Evolutionary conservation across 352 stramenopile species (phyloP).

Genomic region (Peronospora destructor): DNA sequence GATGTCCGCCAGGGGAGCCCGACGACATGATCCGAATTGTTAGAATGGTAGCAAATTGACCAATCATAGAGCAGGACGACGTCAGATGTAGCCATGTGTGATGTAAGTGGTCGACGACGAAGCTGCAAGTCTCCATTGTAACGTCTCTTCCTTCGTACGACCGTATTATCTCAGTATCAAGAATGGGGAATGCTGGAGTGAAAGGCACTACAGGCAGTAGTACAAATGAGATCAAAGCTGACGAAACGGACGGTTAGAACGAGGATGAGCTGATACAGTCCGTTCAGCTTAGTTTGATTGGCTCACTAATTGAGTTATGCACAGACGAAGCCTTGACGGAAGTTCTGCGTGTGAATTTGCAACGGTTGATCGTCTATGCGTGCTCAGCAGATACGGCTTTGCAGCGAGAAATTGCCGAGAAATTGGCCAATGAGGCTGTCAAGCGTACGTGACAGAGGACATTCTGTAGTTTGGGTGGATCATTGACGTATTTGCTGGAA

Average conservation of each 20-base stretch:
- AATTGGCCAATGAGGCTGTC: slow-evolving; percentile 92
- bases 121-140: neutral
- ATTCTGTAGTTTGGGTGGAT: too few relatives aligned
- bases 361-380: slow-evolving; percentile 89
- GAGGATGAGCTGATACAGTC: too few relatives aligned
- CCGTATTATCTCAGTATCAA: too few relatives aligned
- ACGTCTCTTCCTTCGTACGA: slow-evolving; percentile 1
- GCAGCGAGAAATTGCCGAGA: slow-evolving; percentile 90
- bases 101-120: too few relatives aligned
- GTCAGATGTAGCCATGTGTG: too few relatives aligned
- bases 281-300: neutral
- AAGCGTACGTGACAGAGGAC: slow-evolving; percentile 56
- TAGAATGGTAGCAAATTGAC: too few relatives aligned
- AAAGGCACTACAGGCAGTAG: slow-evolving; percentile 56
- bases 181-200: slow-evolving; percentile 49
- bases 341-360: slow-evolving; percentile 83
- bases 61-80: too few relatives aligned
- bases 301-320: neutral
- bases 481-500: neutral
- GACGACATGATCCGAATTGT: too few relatives aligned
- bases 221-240: slow-evolving; percentile 80
- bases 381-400: slow-evolving; percentile 86
- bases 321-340: slow-evolving; percentile 86
- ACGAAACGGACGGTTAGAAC: slow-evolving; percentile 47
- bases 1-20: too few relatives aligned